Evolutionary conservation across 1,139 yeast genomes (phyloP).

Genomic region (Taiozyma onychis): DNA sequence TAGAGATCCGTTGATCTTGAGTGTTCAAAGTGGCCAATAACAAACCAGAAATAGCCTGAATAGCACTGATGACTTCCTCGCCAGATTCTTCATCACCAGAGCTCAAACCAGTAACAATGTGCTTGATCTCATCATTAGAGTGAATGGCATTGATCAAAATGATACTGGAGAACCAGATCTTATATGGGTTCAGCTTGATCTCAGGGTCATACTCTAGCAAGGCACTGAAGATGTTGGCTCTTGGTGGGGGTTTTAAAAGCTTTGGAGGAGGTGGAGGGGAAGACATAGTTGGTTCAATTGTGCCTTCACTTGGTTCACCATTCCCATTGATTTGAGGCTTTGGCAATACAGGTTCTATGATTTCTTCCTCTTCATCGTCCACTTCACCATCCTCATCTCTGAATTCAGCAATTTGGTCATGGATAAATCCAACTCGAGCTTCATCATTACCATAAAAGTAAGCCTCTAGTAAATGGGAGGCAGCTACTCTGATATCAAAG

Average conservation of each 20-base stretch:
- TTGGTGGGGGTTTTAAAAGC: constrained; percentile 17
- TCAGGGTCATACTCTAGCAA: constrained; percentile 78
- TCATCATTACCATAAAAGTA: constrained; percentile 61
- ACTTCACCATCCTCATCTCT: constrained; percentile 2
- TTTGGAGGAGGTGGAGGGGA: not conserved
- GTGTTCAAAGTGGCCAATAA: constrained; percentile 59
- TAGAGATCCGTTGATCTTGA: constrained; percentile 69
- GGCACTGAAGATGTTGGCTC: constrained; percentile 55
- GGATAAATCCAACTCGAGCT: constrained; percentile 56
- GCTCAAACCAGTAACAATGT: constrained; percentile 46
- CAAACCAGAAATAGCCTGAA: constrained; percentile 78
- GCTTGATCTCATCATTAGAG: constrained; percentile 38
- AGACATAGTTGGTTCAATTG: too few relatives aligned
- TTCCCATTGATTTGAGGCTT: not conserved
- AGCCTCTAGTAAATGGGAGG: constrained; percentile 60
- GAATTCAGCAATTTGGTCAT: constrained; percentile 33
- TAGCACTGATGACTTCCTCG: constrained; percentile 68
- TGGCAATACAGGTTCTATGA: not conserved
- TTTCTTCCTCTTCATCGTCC: constrained; percentile 1
- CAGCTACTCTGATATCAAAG: constrained; percentile 74
- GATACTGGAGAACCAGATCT: constrained; percentile 78
- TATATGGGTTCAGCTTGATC: constrained; percentile 74
- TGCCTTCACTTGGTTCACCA: not conserved
- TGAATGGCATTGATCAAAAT: constrained; percentile 60
- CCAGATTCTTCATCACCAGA: constrained; percentile 64